phyloP scores from a whole-genome alignment of 495 filamentous ascomycete genomes.

The Xylaria venustula region DNA sequence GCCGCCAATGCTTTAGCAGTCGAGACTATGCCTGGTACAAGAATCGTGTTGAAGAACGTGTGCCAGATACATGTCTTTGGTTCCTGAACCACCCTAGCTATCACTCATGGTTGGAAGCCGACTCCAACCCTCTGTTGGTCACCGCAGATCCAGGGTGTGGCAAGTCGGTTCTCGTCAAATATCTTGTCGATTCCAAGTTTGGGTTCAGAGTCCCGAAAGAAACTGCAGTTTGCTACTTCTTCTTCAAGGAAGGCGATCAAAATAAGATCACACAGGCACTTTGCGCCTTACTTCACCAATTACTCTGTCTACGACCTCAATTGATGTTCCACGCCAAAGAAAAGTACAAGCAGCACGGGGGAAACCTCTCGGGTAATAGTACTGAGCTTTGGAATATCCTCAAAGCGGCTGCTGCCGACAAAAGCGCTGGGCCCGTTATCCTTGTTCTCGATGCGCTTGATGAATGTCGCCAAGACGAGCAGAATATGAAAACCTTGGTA shows the following conservation, averaged over 20 bases:
- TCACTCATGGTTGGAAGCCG: constrained; percentile 28
- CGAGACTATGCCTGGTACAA: constrained; percentile 21
- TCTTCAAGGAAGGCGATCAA: constrained; percentile 56
- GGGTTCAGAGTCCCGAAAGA: constrained; percentile 9
- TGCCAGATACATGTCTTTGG: constrained; percentile 41
- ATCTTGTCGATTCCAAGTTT: constrained; percentile 39
- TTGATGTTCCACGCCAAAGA: constrained; percentile 29
- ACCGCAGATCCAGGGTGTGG: constrained; percentile 56
- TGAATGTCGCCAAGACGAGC: constrained; percentile 29
- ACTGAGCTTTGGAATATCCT: constrained; percentile 44
- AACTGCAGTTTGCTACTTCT: constrained; percentile 47
- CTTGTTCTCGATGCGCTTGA: constrained; percentile 51
- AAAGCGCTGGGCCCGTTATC: constrained; percentile 40
- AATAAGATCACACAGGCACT: constrained; percentile 38
- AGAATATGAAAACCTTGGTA: no score
- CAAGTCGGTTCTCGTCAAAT: constrained; percentile 50
- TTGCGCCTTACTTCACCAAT: constrained; percentile 46
- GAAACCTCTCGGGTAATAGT: constrained; percentile 27
- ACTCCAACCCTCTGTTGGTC: constrained; percentile 40
- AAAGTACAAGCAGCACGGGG: constrained; percentile 18
- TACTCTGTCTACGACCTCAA: constrained; percentile 33
- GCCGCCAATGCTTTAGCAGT: neutral
- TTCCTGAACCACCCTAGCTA: constrained; percentile 33
- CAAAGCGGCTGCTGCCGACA: constrained; percentile 24
- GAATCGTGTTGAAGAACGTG: constrained; percentile 35